Evolutionary conservation across 306 rosid species (phyloP), one percentile per base, ranked within the genome.

Genomic region (Datisca glomerata): DNA sequence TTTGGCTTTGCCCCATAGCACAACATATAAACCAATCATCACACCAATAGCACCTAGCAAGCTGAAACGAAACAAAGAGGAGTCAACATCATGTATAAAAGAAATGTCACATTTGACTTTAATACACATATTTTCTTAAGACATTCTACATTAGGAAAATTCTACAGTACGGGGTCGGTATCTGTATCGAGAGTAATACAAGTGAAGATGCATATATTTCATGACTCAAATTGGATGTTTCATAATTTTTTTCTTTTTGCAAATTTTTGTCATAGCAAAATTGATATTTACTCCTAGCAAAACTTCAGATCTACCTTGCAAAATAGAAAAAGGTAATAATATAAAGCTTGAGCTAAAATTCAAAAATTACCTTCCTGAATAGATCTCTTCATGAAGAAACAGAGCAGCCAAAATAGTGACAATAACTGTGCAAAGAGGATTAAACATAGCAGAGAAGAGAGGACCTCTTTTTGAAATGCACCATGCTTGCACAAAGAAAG

Each of bases 1-100:
- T 41, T 53, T 38, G 18, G 75, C 73, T 53, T 78, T 78, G 12
- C 81, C 81, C 86, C 86, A 73, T n/a, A 72, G 67, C 55, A 77
- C 66, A 17, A 53, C 17, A 21, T 77, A 77, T 36, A 77, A 63
- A 18, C 86, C 81, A 49, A 60, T 31, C 8, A 77, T 61, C 34
- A 73, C 75, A 51, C 67, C 57, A 49, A 49, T 13, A 16, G 65
- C 59, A 2, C 81, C 86, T 9, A 63, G 6, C 53, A 73, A 56
- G 39, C 86, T 78, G 49, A 24, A 47, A 39, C n/a, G n/a, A n/a
- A n/a, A n/a, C n/a, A n/a, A n/a, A 24, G 10, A 21, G 3, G 19
- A 40, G 10, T 17, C 31, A 7, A 31, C 6, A 47, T 11, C 1
- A 7, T 24, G 15, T 7, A 8, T 3, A 0, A 31, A 31, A 4